phyloP scores from a whole-genome alignment of 495 filamentous ascomycete genomes.

The Immersiella caudata region DNA sequence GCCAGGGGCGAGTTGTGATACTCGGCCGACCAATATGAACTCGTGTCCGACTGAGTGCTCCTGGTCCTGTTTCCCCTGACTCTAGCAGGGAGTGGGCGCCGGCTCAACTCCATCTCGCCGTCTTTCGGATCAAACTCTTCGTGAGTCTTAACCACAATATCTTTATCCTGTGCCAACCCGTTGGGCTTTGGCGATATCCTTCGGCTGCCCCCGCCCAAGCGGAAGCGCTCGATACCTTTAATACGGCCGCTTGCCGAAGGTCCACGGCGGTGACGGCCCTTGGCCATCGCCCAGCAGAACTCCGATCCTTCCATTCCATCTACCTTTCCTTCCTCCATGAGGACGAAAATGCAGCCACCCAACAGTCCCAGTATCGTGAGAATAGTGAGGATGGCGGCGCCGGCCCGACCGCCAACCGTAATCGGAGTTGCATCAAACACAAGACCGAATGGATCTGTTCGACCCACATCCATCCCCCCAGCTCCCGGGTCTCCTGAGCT shows the following conservation, averaged over 20 bases:
- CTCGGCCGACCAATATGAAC: slow-evolving; percentile 17
- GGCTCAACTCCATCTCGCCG: neutral
- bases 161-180: neutral
- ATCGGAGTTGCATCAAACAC: slow-evolving; percentile 38
- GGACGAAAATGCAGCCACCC: slow-evolving; percentile 39
- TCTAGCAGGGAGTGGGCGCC: neutral
- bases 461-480: slow-evolving; percentile 52
- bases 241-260: neutral
- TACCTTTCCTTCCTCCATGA: slow-evolving; percentile 44
- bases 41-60: slow-evolving; percentile 10
- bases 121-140: neutral
- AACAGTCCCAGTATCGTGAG: slow-evolving; percentile 40
- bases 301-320: neutral
- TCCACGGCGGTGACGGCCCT: neutral
- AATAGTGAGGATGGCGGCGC: slow-evolving; percentile 63
- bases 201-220: neutral
- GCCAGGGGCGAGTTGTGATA: slow-evolving; percentile 1
- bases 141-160: slow-evolving; percentile 23
- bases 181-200: neutral
- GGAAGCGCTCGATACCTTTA: neutral
- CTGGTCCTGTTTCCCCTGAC: neutral
- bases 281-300: neutral
- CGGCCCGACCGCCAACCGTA: slow-evolving; percentile 58
- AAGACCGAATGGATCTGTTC: slow-evolving; percentile 28
- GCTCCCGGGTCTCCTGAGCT: slow-evolving; percentile 71